These are phyloP conservation scores for Alternaria alternata DNA, from an alignment of 2,329 filamentous ascomycete genomes.

Conservation along the genomic window DNA sequence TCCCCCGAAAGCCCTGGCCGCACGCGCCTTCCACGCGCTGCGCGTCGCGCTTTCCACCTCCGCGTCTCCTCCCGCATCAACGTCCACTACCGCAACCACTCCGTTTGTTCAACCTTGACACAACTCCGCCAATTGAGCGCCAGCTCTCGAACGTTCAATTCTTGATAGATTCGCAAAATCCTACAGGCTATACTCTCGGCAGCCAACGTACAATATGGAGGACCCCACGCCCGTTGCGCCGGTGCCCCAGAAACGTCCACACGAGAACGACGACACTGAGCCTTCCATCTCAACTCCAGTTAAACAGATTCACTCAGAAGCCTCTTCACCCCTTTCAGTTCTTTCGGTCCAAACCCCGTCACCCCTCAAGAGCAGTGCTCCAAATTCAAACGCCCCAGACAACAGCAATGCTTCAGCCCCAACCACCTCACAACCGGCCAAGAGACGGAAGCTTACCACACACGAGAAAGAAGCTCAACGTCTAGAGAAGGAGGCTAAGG, in stretches of 20 bases:
- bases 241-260: conserved; percentile 43
- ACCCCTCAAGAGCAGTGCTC: conserved; percentile 27
- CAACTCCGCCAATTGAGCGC: not conserved
- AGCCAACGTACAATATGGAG: conserved; percentile 34
- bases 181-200: not conserved
- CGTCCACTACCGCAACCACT: conserved; percentile 18
- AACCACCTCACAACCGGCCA: conserved; percentile 45
- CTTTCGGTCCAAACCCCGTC: conserved; percentile 47
- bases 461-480: conserved; percentile 53
- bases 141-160: not conserved
- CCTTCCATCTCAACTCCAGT: conserved; percentile 39
- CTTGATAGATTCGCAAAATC: conserved; percentile 2
- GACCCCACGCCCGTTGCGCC: conserved; percentile 30
- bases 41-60: conserved; percentile 38
- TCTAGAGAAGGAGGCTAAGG: conserved; percentile 51
- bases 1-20: conserved; percentile 13
- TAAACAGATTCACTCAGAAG: conserved; percentile 34
- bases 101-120: conserved; percentile 12
- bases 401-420: conserved; percentile 20
- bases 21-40: conserved; percentile 25
- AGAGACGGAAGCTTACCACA: conserved; percentile 54
- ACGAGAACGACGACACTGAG: conserved; percentile 41
- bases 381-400: conserved; percentile 21
- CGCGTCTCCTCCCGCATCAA: conserved; percentile 32
- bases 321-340: conserved; percentile 43